A percentile compares a stretch with the other conserved stretches of the same genome.
phyloP scores from a whole-genome alignment of 768 basidiomycete species.

The Tylopilus plumbeoviolaceoides region DNA sequence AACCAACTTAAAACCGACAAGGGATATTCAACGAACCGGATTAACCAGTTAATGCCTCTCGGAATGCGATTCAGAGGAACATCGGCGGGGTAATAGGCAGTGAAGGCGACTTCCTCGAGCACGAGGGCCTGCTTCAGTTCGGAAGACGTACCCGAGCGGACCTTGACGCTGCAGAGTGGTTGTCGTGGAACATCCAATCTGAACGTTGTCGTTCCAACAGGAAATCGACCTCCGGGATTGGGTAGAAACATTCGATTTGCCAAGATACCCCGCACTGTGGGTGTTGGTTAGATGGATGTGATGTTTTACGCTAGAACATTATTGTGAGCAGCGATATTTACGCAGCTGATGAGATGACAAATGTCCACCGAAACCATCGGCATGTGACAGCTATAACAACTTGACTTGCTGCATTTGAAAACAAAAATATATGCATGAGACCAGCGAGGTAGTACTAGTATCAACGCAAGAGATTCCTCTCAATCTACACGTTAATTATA shows the following conservation, averaged over 20 bases:
- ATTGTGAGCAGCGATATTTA: too few species aligned
- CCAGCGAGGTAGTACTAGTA: too few species aligned
- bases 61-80: constrained; percentile 21
- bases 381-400: too few species aligned
- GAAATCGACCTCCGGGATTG: constrained; percentile 41
- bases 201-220: constrained; percentile 60
- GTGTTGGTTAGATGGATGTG: neutral
- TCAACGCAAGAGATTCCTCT: too few species aligned
- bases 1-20: neutral
- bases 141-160: constrained; percentile 24
- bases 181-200: constrained; percentile 40
- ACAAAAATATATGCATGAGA: too few species aligned
- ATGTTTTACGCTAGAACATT: neutral
- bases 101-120: constrained; percentile 62
- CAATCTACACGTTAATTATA: too few species aligned
- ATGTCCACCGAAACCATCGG: too few species aligned
- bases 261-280: neutral
- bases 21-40: constrained; percentile 39
- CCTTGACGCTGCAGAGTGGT: constrained; percentile 40
- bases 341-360: too few species aligned
- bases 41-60: constrained; percentile 53
- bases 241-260: constrained; percentile 39
- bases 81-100: constrained; percentile 61
- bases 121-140: constrained; percentile 40
- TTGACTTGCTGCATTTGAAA: too few species aligned